Conservation (phyloP, 2,329 filamentous ascomycete genomes). For the Phaeosphaeriaceae sp. region DNA sequence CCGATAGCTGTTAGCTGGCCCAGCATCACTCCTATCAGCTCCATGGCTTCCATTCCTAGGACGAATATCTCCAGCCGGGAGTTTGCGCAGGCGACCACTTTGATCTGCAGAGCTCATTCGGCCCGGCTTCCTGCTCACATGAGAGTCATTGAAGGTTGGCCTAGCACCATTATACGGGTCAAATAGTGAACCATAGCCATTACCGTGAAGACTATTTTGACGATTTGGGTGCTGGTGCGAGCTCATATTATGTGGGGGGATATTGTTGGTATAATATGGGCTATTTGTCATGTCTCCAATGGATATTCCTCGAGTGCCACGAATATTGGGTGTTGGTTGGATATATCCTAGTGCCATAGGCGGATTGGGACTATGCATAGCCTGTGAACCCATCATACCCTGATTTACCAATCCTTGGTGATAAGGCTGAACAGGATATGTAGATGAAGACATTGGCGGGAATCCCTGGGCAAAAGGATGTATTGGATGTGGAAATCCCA, state of each 20-base stretch:
- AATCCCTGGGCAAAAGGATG: conserved; percentile 20
- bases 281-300: conserved; percentile 42
- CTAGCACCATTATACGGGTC: conserved; percentile 36
- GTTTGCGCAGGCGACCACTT: conserved; percentile 25
- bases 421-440: conserved; percentile 17
- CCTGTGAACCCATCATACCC: conserved; percentile 16
- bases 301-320: conserved; percentile 10
- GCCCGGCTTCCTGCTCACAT: conserved; percentile 17
- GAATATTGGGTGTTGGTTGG: conserved; percentile 10
- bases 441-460: conserved; percentile 10
- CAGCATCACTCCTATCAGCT: conserved; percentile 10
- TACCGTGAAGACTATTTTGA: conserved; percentile 14
- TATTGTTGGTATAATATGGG: conserved; percentile 16
- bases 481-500: conserved; percentile 12
- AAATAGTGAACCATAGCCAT: conserved; percentile 21
- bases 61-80: conserved; percentile 20
- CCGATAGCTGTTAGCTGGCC: conserved; percentile 3
- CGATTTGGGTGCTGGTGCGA: conserved; percentile 6
- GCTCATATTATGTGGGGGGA: conserved; percentile 15
- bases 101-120: conserved; percentile 18
- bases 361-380: conserved; percentile 12
- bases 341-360: conserved; percentile 20
- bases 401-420: conserved; percentile 15
- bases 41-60: conserved; percentile 16
- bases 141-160: conserved; percentile 26